These are phyloP conservation scores for Coemansia sp. DNA, from an alignment of 192 early-diverging fungal genomes.

Conservation along the genomic window DNA sequence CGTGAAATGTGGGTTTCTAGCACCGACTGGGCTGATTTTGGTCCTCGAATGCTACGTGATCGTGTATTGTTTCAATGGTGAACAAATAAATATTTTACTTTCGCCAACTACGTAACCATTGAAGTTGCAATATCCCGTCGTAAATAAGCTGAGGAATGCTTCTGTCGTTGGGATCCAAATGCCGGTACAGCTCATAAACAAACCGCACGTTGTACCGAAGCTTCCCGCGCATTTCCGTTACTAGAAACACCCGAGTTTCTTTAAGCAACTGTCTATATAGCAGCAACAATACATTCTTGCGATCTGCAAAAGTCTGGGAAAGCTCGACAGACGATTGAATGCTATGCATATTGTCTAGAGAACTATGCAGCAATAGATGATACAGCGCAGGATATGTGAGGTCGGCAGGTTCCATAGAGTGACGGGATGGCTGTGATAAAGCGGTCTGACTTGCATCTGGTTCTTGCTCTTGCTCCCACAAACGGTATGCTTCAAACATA, in stretches of 20 bases:
- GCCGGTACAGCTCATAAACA: constrained; percentile 45
- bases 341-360: not conserved
- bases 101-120: constrained; percentile 34
- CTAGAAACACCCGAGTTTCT: constrained; percentile 13
- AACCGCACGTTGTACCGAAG: constrained; percentile 35
- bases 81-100: not conserved
- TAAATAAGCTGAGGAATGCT: constrained; percentile 5
- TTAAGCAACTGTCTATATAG: constrained; percentile 29
- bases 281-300: not conserved
- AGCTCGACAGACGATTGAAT: not conserved
- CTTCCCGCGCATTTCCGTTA: constrained; percentile 27
- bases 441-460: too few species aligned
- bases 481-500: not conserved
- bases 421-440: too few species aligned
- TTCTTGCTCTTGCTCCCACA: not conserved
- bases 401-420: too few species aligned
- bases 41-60: constrained; percentile 62
- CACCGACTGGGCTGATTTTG: constrained; percentile 72
- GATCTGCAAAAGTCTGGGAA: not conserved
- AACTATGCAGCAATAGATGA: too few species aligned
- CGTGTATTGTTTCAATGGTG: constrained; percentile 67
- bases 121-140: constrained; percentile 22
- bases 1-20: constrained; percentile 77
- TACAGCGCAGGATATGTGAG: too few species aligned
- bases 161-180: constrained; percentile 14